A percentile compares a stretch with the other conserved stretches of the same genome.
Conservation (phyloP, 495 filamentous ascomycete genomes). For the Cercophora samala region DNA sequence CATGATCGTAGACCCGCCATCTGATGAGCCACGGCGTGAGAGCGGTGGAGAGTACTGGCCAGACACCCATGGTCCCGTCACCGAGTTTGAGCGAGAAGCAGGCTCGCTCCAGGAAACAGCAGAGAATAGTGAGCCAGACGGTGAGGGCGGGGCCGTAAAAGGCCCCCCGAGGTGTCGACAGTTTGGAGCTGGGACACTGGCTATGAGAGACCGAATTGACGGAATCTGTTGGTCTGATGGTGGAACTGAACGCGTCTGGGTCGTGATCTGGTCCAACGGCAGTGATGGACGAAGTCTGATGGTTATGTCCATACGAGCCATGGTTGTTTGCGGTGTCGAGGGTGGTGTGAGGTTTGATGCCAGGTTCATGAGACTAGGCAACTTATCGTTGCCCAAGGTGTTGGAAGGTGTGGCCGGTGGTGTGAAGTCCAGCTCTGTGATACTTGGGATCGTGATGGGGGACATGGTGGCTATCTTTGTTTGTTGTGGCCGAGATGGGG, state of each 20-base stretch:
- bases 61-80: not conserved
- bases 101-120: not conserved
- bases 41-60: not conserved
- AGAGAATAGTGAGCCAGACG: not conserved
- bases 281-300: not conserved
- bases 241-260: not conserved
- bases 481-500: not conserved
- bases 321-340: not conserved
- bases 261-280: not conserved
- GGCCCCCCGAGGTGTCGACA: not conserved
- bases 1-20: not conserved
- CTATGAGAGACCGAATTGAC: not conserved
- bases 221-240: not conserved
- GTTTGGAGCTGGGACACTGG: not conserved
- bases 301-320: not conserved
- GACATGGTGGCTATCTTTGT: not conserved
- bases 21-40: not conserved
- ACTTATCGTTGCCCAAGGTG: not conserved
- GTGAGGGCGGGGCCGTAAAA: not conserved
- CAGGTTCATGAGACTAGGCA: not conserved
- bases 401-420: not conserved
- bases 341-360: not conserved
- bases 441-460: not conserved
- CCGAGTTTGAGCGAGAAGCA: not conserved
- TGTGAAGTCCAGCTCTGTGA: not conserved